phyloP scores from a whole-genome alignment of 2,329 filamentous ascomycete species.

The Paecilomyces sp. region DNA sequence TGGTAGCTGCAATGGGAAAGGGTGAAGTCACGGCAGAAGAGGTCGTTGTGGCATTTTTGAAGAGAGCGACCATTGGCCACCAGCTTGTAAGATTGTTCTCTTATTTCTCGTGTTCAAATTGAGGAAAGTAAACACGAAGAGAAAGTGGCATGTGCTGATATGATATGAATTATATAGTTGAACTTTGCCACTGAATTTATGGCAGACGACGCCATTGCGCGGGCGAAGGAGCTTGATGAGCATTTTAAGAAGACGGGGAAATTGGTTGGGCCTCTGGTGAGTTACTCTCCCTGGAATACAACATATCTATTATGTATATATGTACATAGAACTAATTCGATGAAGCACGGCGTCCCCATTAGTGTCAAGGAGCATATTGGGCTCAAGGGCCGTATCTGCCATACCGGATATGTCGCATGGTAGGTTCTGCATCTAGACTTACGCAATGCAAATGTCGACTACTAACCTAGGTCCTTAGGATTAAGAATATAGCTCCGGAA shows the following conservation, averaged over 20 bases:
- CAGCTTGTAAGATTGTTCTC: conserved; percentile 18
- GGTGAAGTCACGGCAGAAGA: conserved; percentile 20
- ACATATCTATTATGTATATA: not conserved
- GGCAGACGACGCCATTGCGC: conserved; percentile 24
- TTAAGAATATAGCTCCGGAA: conserved; percentile 25
- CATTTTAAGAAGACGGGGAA: conserved; percentile 29
- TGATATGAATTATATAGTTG: conserved; percentile 11
- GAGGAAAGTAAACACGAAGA: not conserved
- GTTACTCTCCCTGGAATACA: not conserved
- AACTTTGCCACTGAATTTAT: conserved; percentile 33
- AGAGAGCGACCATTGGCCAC: conserved; percentile 25
- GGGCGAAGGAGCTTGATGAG: conserved; percentile 25
- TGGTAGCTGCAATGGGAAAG: conserved; percentile 10
- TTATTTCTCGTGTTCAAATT: not conserved
- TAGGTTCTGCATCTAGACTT: conserved; percentile 7
- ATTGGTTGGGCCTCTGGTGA: conserved; percentile 40
- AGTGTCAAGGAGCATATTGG: conserved; percentile 57
- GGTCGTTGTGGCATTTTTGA: conserved; percentile 25
- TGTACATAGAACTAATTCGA: not conserved
- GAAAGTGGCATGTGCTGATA: not conserved
- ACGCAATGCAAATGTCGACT: conserved; percentile 23
- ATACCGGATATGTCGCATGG: conserved; percentile 30
- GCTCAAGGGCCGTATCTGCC: conserved; percentile 41
- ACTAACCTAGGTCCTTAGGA: conserved; percentile 14
- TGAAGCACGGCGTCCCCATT: conserved; percentile 47